Base-by-base conservation (phyloP, 2,329 filamentous ascomycete genomes). In the Claviceps pusilla region DNA sequence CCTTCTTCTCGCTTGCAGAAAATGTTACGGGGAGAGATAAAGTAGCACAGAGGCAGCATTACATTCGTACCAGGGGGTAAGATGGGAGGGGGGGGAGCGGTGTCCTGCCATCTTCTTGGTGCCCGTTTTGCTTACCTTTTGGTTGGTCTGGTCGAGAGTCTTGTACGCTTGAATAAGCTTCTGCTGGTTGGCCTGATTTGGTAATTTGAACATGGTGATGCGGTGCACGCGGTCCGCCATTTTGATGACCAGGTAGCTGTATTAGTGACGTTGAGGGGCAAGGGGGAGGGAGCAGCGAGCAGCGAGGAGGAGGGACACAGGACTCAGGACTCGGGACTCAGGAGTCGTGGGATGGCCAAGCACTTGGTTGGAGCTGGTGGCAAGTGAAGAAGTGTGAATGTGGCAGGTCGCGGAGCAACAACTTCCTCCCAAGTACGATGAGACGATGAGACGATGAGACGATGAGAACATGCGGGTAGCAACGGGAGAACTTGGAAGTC, bases 141-240 rank as follows among this genome's bases (percentile, higher is more conserved):
- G 57, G 63, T 75, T 69, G 39, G 67, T 59, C 56, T 65, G 61
- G 7, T 64, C 64, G 48, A 78, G 62, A 29, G 61, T 62, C 55
- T 70, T 63, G 65, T 77, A 78, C 53, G 69, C 68, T 51, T 72
- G 69, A 33, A 77, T 57, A 54, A 78, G 60, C 61, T 65, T 68
- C 60, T 70, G 57, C 62, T 73, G 72, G 58, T 73, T 68, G 48
- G 69, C 73, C 55, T 65, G 61, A 48, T 70, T 68, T 28, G 74
- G 71, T 42, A 77, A 60, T 68, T 78, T 78, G 71, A 78, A 78
- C 69, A 78, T 70, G 58, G 76, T 78, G 41, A 76, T 63, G 53
- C 76, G 70, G 62, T 75, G 70, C 56, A 78, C 66, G 50, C 67
- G 69, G 58, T 65, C 64, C 19, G 69, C 65, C 72, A 76, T 63